Evolutionary conservation across 108 stramenopile genomes (phyloP), one percentile per base, ranked within the genome.

Genomic region (Fragilaria crotonensis): DNA sequence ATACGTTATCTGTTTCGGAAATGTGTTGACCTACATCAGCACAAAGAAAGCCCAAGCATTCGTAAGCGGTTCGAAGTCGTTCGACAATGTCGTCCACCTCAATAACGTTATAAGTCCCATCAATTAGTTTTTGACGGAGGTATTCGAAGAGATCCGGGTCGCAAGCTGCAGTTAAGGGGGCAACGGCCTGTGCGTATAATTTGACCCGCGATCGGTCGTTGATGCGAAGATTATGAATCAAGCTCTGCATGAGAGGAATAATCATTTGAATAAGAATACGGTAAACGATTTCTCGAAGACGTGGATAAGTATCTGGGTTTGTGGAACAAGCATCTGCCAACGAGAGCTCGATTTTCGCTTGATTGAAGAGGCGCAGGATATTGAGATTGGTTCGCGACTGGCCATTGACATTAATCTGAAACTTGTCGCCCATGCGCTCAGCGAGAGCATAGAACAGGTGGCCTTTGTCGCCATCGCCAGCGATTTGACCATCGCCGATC

Each of bases 401-500:
- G 21, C 85, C 80, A 50, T 32, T 67, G 14, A 72, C 54, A 25
- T 72, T 48, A 7, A 67, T 63, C 26, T 77, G 71, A 56, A 80
- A 92, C 23, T 70, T 59, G 5, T 72, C 78, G 4, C 76, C 83
- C 54, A 75, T 64, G 27, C 58, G 52, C 61, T 92, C 87, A 31
- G 90, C 77, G 30, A 88, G 66, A 4, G 83, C 80, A 61, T 92
- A 89, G 11, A 92, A 56, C 14, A 85, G 69, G 45, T 89, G 85
- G 7, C 87, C 90, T n/a, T 75, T 64, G 25, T 77, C 61, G 21
- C 65, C 63, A 36, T 78, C 71, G 28, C 83, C 87, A 26, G 86
- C 79, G 9, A 66, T 48, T 59, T 86, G 80, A 28, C 80, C 83
- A 64, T 87, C 87, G 9, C 90, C 90, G 57, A 92, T 86, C 85